phyloP scores from a whole-genome alignment of 2,329 filamentous ascomycete genomes.

The Corynespora cassiicola region DNA sequence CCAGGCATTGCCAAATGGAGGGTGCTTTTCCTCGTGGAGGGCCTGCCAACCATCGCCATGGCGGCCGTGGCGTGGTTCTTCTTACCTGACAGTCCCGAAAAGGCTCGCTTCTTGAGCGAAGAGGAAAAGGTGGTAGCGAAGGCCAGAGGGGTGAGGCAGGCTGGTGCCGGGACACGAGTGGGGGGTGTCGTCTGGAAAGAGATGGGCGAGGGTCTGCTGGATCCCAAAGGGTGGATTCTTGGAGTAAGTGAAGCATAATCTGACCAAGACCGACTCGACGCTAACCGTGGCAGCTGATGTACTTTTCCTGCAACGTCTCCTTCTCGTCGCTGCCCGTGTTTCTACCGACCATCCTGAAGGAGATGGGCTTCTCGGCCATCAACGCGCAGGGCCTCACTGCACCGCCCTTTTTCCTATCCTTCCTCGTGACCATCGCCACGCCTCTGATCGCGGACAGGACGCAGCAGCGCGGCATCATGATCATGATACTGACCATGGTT shows the following conservation, averaged over 20 bases:
- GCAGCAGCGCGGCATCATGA: constrained; percentile 68
- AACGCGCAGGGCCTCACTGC: constrained; percentile 75
- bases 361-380: constrained; percentile 72
- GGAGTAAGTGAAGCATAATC: constrained; percentile 26
- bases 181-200: constrained; percentile 38
- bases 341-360: constrained; percentile 50
- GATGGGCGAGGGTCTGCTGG: constrained; percentile 32
- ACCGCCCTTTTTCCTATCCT: constrained; percentile 73
- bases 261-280: neutral
- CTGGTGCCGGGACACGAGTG: constrained; percentile 31
- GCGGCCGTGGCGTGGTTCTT: constrained; percentile 50
- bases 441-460: constrained; percentile 71
- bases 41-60: constrained; percentile 52
- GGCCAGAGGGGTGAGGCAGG: constrained; percentile 37
- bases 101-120: constrained; percentile 50
- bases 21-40: constrained; percentile 57
- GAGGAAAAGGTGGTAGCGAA: constrained; percentile 46
- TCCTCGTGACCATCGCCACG: constrained; percentile 65
- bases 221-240: constrained; percentile 42
- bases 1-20: constrained; percentile 67
- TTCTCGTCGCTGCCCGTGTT: constrained; percentile 61
- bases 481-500: constrained; percentile 62
- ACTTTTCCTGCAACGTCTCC: constrained; percentile 50
- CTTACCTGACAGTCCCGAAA: constrained; percentile 53
- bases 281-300: constrained; percentile 34